Conservation (phyloP, 2,329 filamentous ascomycete species). For the Hortaea werneckii region DNA sequence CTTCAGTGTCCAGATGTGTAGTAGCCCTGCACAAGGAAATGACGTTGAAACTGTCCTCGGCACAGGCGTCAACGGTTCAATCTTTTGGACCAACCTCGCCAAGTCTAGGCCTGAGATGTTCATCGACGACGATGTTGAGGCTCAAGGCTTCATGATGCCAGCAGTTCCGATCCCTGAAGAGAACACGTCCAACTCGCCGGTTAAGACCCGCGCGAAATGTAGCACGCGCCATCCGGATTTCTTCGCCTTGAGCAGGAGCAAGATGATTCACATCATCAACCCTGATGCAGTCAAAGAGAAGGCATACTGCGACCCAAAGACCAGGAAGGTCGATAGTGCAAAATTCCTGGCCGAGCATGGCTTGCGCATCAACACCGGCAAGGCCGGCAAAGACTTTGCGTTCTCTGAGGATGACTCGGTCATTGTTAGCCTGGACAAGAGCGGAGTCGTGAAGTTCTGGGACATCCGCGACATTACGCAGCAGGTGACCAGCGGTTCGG, state of each 20-base stretch:
- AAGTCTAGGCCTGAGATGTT: constrained; percentile 70
- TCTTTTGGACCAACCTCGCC: constrained; percentile 87
- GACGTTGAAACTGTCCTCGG: constrained; percentile 77
- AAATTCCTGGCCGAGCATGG: constrained; percentile 77
- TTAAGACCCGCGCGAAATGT: constrained; percentile 89
- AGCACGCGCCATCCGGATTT: constrained; percentile 84
- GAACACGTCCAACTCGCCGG: constrained; percentile 78
- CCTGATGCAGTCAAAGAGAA: constrained; percentile 45
- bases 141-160: constrained; percentile 79
- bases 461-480: constrained; percentile 72
- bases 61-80: constrained; percentile 85
- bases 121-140: constrained; percentile 67
- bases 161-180: constrained; percentile 78
- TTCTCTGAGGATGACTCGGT: constrained; percentile 95
- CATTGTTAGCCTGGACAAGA: constrained; percentile 93
- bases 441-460: constrained; percentile 95
- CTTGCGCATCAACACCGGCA: constrained; percentile 90
- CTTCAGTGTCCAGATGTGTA: constrained; percentile 83
- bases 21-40: constrained; percentile 43
- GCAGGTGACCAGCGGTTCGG: constrained; percentile 34
- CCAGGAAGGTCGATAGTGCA: constrained; percentile 68
- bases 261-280: constrained; percentile 83
- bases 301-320: constrained; percentile 41
- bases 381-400: constrained; percentile 94
- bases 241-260: constrained; percentile 90